Conservation (phyloP, 495 filamentous ascomycete species). For the Bacidia gigantensis region DNA sequence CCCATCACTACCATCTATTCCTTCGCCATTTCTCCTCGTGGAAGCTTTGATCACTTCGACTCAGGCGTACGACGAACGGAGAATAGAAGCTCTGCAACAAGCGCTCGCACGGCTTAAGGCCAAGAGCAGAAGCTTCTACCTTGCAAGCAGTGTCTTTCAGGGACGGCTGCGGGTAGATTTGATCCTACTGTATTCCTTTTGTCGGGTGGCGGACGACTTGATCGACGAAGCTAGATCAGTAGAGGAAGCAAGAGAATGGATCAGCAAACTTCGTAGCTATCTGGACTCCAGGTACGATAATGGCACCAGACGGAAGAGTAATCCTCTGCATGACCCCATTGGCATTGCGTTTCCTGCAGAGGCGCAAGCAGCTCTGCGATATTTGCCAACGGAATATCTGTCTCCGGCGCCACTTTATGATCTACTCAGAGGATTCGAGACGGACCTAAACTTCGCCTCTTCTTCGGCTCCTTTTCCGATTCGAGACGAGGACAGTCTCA, state of each 20-base stretch:
- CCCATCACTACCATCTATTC: constrained; percentile 24
- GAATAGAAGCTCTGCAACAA: constrained; percentile 40
- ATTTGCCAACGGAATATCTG: constrained; percentile 41
- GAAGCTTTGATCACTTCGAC: constrained; percentile 31
- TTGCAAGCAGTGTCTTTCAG: constrained; percentile 49
- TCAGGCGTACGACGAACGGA: constrained; percentile 32
- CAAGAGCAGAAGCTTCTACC: constrained; percentile 56
- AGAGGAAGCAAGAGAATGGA: constrained; percentile 35
- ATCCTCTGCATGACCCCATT: constrained; percentile 21
- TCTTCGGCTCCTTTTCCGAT: constrained; percentile 37
- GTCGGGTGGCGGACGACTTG: constrained; percentile 54
- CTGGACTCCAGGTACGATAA: constrained; percentile 30
- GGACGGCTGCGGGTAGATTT: constrained; percentile 52
- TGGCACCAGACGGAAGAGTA: constrained; percentile 3
- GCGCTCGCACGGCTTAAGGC: constrained; percentile 36
- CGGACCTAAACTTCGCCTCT: constrained; percentile 39
- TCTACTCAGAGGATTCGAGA: constrained; percentile 47
- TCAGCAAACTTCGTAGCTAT: constrained; percentile 35
- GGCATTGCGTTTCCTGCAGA: constrained; percentile 31
- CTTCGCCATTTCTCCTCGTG: constrained; percentile 33
- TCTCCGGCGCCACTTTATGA: constrained; percentile 40
- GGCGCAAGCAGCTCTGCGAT: constrained; percentile 32
- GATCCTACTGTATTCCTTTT: constrained; percentile 55
- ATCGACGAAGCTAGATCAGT: constrained; percentile 41
- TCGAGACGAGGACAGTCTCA: constrained; percentile 36